Evolutionary conservation across 2,329 filamentous ascomycete genomes (phyloP).

Genomic region (Pyricularia pennisetigena): DNA sequence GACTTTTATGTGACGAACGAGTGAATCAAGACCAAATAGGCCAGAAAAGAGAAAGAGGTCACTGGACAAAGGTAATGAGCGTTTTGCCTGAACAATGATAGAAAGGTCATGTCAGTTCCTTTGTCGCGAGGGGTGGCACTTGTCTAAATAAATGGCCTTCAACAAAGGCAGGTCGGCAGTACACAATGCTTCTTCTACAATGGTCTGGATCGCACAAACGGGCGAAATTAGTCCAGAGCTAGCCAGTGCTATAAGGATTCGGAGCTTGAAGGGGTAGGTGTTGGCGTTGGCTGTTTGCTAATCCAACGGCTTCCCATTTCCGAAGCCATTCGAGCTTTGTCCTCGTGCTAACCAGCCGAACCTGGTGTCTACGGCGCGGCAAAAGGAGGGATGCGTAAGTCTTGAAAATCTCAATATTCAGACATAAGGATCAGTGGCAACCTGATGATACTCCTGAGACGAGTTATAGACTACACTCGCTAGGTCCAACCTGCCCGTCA

Average conservation of each 20-base stretch:
- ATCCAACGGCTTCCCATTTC: not conserved
- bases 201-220: not conserved
- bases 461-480: not conserved
- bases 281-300: not conserved
- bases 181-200: not conserved
- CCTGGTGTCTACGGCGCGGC: not conserved
- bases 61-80: not conserved
- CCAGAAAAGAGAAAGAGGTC: not conserved
- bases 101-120: not conserved
- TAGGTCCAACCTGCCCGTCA: not conserved
- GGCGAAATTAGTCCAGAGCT: not conserved
- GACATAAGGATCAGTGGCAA: not conserved
- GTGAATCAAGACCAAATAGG: not conserved
- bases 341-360: not conserved
- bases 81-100: slow-evolving; percentile 1
- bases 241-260: not conserved
- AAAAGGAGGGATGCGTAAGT: not conserved
- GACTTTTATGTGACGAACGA: not conserved
- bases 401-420: not conserved
- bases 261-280: not conserved
- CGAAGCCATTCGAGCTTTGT: not conserved
- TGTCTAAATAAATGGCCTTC: not conserved
- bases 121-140: not conserved
- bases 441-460: not conserved
- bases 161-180: not conserved